These are phyloP conservation scores for Gloeostereum incarnatum DNA, from an alignment of 768 basidiomycete species.

Conservation along the genomic window DNA sequence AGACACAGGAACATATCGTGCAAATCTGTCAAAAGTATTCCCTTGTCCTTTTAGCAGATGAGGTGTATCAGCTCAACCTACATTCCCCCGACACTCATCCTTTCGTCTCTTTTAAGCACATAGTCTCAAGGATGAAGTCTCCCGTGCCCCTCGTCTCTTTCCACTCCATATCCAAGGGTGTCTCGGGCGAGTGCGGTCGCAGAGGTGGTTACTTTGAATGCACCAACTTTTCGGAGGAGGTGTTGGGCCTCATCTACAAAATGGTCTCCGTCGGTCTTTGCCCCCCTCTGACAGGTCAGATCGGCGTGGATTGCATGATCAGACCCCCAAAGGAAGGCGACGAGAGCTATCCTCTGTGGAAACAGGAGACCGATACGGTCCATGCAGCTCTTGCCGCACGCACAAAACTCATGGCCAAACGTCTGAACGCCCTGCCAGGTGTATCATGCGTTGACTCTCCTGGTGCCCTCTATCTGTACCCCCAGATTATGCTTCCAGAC, in stretches of 20 bases:
- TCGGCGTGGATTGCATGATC: slow-evolving; percentile 93
- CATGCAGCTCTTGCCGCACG: slow-evolving; percentile 67
- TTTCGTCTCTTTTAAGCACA: slow-evolving; percentile 92
- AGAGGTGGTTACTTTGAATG: slow-evolving; percentile 96
- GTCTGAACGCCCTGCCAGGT: slow-evolving; percentile 81
- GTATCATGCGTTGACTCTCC: slow-evolving; percentile 85
- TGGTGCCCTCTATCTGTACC: slow-evolving; percentile 92
- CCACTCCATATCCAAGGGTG: slow-evolving; percentile 97
- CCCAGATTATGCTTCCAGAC: slow-evolving; percentile 64
- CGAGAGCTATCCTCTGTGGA: slow-evolving; percentile 71
- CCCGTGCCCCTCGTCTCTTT: slow-evolving; percentile 83
- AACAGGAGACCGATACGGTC: slow-evolving; percentile 74
- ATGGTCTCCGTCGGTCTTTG: slow-evolving; percentile 89
- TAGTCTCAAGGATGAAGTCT: slow-evolving; percentile 59
- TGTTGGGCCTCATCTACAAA: slow-evolving; percentile 89
- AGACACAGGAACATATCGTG: slow-evolving; percentile 70
- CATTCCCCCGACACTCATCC: slow-evolving; percentile 58
- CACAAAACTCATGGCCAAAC: slow-evolving; percentile 60
- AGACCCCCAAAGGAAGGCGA: slow-evolving; percentile 75
- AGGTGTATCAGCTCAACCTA: slow-evolving; percentile 96
- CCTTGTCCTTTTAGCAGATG: slow-evolving; percentile 90
- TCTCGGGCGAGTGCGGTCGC: slow-evolving; percentile 94
- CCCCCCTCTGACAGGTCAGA: slow-evolving; percentile 84
- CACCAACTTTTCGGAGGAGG: slow-evolving; percentile 67
- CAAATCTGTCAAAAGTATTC: slow-evolving; percentile 75